phyloP scores from a whole-genome alignment of 2,329 filamentous ascomycete genomes.

The Hypoxylon sp. region DNA sequence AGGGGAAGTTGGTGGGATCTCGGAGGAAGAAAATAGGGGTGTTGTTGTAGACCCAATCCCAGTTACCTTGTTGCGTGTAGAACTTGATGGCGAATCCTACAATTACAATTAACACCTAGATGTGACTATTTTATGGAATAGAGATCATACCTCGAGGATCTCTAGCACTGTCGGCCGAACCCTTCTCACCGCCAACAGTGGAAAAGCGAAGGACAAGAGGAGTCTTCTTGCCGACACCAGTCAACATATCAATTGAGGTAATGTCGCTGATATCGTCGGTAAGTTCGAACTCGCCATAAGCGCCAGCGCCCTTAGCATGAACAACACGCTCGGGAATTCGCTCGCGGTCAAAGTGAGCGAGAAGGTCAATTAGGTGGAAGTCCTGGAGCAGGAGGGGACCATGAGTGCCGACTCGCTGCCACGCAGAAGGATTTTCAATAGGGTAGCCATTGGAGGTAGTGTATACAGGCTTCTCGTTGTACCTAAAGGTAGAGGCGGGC shows the following conservation, averaged over 20 bases:
- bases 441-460: constrained; percentile 59
- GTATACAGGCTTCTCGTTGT: constrained; percentile 72
- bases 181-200: constrained; percentile 79
- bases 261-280: constrained; percentile 66
- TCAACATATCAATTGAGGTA: constrained; percentile 61
- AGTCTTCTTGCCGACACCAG: constrained; percentile 71
- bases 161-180: constrained; percentile 76
- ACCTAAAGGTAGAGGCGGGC: constrained; percentile 64
- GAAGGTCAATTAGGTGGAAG: constrained; percentile 51
- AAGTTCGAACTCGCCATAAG: constrained; percentile 61
- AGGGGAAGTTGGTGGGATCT: constrained; percentile 80
- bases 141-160: constrained; percentile 59
- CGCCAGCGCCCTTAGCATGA: constrained; percentile 58
- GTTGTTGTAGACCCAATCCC: constrained; percentile 83
- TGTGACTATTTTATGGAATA: background rate
- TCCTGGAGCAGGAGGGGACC: constrained; percentile 55
- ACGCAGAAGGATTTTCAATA: constrained; percentile 48
- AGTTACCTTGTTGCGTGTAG: constrained; percentile 79
- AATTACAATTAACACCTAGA: constrained; percentile 24
- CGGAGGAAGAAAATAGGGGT: constrained; percentile 83
- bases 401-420: constrained; percentile 49
- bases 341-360: constrained; percentile 58
- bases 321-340: constrained; percentile 65
- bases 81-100: constrained; percentile 78
- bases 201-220: constrained; percentile 75